Conservation (phyloP, 768 basidiomycete species). For the Plicaturopsis crispa region DNA sequence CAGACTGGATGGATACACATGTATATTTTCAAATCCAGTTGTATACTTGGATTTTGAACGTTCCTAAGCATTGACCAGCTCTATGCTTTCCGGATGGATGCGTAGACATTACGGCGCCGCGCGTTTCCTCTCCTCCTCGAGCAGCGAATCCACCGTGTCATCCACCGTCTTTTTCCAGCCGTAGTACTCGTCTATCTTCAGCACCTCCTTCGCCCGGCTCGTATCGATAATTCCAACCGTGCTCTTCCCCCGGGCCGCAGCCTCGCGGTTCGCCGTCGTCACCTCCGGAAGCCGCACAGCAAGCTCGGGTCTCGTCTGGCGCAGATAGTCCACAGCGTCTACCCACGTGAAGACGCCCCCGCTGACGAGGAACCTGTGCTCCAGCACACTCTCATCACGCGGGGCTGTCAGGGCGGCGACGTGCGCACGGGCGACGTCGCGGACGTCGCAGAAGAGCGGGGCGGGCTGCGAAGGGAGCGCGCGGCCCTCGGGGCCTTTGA, state of each 20-base stretch:
- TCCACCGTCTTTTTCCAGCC: slow-evolving; percentile 4
- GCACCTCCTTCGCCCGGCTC: slow-evolving; percentile 3
- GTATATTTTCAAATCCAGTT: no score
- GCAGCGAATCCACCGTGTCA: slow-evolving; percentile 2
- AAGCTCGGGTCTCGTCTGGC: slow-evolving; percentile 2
- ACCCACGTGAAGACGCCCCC: slow-evolving; percentile 1
- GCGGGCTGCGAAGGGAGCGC: neutral
- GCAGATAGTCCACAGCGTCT: slow-evolving; percentile 2
- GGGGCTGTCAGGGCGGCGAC: slow-evolving; percentile 6
- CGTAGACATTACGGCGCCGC: no score
- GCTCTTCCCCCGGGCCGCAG: no score
- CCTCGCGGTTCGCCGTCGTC: slow-evolving; percentile 1
- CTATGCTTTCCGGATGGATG: no score
- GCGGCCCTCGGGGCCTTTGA: neutral
- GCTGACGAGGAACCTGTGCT: slow-evolving; percentile 7
- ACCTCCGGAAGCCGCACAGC: slow-evolving; percentile 3
- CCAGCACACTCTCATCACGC: slow-evolving; percentile 3
- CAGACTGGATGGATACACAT: no score
- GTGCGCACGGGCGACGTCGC: slow-evolving; percentile 7
- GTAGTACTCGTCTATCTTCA: slow-evolving; percentile 3
- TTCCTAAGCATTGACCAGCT: no score
- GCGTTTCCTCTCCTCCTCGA: slow-evolving; percentile 2
- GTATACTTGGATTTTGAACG: no score
- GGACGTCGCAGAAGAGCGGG: slow-evolving; percentile 8
- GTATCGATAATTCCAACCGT: no score